A percentile compares a stretch with the other conserved stretches of the same genome.
Conservation (phyloP, 1,139 yeast species). For the Yamadazyma oceani region DNA sequence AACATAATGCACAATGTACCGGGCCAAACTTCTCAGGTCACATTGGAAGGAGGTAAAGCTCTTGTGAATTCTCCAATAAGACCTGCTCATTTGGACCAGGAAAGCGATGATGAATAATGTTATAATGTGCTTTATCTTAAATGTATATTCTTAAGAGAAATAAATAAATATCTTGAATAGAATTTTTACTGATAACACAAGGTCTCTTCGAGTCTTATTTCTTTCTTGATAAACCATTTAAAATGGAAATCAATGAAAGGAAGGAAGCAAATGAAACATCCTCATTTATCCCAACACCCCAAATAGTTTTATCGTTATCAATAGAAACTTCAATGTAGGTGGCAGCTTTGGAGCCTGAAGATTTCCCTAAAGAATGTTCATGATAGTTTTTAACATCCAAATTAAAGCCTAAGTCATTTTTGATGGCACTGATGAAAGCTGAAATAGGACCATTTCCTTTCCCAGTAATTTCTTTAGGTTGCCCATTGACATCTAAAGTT, state of each 20-base stretch:
- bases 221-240: constrained; percentile 45
- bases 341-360: constrained; percentile 47
- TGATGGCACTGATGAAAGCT: constrained; percentile 44
- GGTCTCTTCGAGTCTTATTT: neutral
- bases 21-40: constrained; percentile 18
- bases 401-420: constrained; percentile 12
- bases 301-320: constrained; percentile 28
- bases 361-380: constrained; percentile 47
- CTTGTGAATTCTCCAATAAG: constrained; percentile 21
- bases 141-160: no score
- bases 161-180: neutral
- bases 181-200: no score
- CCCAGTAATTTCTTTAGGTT: constrained; percentile 27
- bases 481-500: constrained; percentile 18
- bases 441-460: constrained; percentile 43
- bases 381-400: constrained; percentile 42
- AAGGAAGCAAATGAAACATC: constrained; percentile 55
- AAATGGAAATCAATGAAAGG: constrained; percentile 72
- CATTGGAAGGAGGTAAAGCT: constrained; percentile 12
- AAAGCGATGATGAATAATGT: constrained; percentile 16
- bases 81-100: constrained; percentile 18
- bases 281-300: constrained; percentile 50
- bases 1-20: constrained; percentile 17
- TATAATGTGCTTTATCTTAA: no score
- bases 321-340: constrained; percentile 43